phyloP scores from a whole-genome alignment of 2,329 filamentous ascomycete genomes.

The Venturia carpophila region DNA sequence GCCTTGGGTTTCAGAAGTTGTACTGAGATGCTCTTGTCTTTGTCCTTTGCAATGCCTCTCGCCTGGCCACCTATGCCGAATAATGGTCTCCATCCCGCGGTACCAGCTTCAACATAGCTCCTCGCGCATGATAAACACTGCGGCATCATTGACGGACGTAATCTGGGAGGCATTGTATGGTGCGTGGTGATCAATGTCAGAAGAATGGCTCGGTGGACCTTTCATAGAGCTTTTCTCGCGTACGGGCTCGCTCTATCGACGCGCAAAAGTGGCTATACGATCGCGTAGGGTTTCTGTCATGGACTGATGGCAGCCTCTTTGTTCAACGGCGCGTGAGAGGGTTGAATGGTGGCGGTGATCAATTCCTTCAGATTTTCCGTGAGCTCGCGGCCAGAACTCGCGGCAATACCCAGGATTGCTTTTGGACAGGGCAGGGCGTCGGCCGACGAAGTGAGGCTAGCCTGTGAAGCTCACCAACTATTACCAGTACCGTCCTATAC shows the following conservation, averaged over 20 bases:
- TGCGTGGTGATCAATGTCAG: constrained; percentile 16
- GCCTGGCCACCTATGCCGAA: constrained; percentile 29
- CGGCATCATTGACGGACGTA: constrained; percentile 29
- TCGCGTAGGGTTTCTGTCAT: background rate
- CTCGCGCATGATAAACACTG: constrained; percentile 34
- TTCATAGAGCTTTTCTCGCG: background rate
- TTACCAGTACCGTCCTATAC: background rate
- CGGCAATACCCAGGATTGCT: no score
- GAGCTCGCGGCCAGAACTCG: background rate
- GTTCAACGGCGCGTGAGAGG: background rate
- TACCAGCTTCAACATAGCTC: constrained; percentile 27
- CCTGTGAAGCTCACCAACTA: background rate
- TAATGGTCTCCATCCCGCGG: constrained; percentile 25
- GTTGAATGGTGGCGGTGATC: background rate
- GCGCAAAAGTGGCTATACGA: background rate
- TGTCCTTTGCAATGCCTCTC: constrained; percentile 26
- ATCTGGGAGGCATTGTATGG: constrained; percentile 29
- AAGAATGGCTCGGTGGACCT: background rate
- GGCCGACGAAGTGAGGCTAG: background rate
- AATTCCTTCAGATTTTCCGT: background rate
- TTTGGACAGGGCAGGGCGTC: background rate
- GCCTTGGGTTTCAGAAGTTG: constrained; percentile 12
- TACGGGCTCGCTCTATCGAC: background rate
- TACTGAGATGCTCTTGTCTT: constrained; percentile 14
- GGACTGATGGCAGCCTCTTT: background rate